Evolutionary conservation across 768 basidiomycete species (phyloP), one percentile per base, ranked within the genome.

Genomic region (Fomitopsis pulvina): DNA sequence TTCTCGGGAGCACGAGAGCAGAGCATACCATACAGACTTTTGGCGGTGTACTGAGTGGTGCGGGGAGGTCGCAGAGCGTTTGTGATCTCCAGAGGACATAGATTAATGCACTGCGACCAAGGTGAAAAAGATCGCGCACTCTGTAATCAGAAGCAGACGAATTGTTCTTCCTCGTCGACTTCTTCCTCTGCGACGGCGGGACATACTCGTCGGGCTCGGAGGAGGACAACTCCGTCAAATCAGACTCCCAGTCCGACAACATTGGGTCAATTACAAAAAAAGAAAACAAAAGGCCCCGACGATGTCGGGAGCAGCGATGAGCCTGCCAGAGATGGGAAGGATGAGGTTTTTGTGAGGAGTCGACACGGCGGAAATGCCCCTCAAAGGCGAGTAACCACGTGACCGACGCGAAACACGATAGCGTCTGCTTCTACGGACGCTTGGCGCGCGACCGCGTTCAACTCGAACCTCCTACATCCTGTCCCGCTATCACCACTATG

Each of bases 201-300:
- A 58, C 51, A 39, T 69, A 66, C 0, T 68, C 69, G 7, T 71
- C 67, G 9, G 75, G 74, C 18, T 68, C 66, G 6, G 64, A 66
- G n/a, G n/a, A n/a, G 3, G 71, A 71, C 29, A 77, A 57, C 39
- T 77, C 76, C 18, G 76, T 77, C 38, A 78, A 61, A 46, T 76
- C 74, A 3, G 77, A 78, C 25, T 68, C 68, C 34, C 63, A 45
- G 46, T 74, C 71, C n/a, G 68, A 70, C 26, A 68, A 41, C 54
- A 55, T 55, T n/a, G n/a, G n/a, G n/a, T n/a, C n/a, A 14, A 30
- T 14, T 7, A 14, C 14, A 8, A 30, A 30, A 22, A 9, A 45
- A 30, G 29, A 30, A 8, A 7, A 30, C 8, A 30, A 30, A 30
- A 14, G 29, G 7, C 14, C 8, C 29, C 29, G 14, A 14, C 14